Evolutionary conservation across 2,329 filamentous ascomycete species (phyloP), one percentile per base, ranked within the genome.

Genomic region (Aspergillus piperis): DNA sequence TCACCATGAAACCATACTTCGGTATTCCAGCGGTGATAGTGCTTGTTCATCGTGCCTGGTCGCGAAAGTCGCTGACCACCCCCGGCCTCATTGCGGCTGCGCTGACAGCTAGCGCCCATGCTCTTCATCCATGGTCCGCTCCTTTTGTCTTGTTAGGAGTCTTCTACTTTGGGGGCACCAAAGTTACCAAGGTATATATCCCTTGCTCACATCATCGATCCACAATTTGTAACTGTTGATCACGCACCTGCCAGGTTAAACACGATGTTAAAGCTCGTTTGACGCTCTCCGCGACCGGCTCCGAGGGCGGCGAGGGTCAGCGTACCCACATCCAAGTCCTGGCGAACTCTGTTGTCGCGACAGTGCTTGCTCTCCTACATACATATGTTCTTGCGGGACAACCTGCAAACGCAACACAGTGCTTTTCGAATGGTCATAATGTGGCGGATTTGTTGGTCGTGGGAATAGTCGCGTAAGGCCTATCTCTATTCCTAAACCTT

Each of bases 101-200:
- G 5, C 69, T 89, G 47, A 96, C 93, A 3, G 93, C 92, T 3
- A 75, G 84, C 49, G 86, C 90, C 10, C 95, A 99, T 75, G 92
- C 92, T 15, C 79, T 93, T n/a, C 93, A 98, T 76, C 94, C 94
- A 3, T 97, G 92, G 89, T 91, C 90, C 62, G 81, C 93, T n/a
- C 93, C 92, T n/a, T 96, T 97, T 78, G 85, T 85, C 27, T 83
- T 97, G 10, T 83, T 98, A 2, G 84, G 85, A 53, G 85, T 92
- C 38, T 98, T 98, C 80, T 98, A 96, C 77, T 80, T 96, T 3
- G 87, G 90, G 4, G 95, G 92, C 1, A 96, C 90, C 1, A 82
- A 87, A 54, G 92, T 88, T 0, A 97, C 94, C 0, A 93, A 94
- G 80, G 90, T 92, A 57, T 53, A 57, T 51, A 59, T 17, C 3